Percentiles rank a stretch among this genome's conserved stretches.
phyloP scores from a whole-genome alignment of 352 stramenopile species.

The Blastocystis sp. region DNA sequence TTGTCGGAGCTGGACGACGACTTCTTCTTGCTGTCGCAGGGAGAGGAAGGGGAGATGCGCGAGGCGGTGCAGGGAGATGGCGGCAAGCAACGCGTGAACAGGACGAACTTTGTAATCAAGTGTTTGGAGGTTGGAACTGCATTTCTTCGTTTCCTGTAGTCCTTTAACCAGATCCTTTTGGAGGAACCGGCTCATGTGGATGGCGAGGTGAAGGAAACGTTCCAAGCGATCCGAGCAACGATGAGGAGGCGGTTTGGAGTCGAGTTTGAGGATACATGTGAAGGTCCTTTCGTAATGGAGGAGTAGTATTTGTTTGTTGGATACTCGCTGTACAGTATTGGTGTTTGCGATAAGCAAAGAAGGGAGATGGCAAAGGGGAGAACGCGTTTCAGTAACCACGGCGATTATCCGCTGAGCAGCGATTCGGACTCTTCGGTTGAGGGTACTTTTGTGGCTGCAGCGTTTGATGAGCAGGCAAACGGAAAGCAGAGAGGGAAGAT shows the following conservation, averaged over 20 bases:
- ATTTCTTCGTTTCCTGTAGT: background rate
- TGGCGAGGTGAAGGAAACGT: background rate
- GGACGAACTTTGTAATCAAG: conserved; percentile 11
- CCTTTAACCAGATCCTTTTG: conserved; percentile 19
- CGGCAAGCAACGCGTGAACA: background rate
- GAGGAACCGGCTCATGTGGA: background rate
- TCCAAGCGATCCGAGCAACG: background rate
- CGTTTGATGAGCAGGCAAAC: too few species aligned
- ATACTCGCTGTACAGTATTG: too few species aligned
- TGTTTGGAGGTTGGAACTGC: conserved; percentile 5
- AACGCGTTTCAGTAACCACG: too few species aligned
- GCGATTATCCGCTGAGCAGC: too few species aligned
- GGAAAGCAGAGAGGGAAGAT: too few species aligned
- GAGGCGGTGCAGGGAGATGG: too few species aligned
- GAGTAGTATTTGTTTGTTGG: background rate
- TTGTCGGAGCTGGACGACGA: conserved; percentile 18
- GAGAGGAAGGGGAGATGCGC: background rate
- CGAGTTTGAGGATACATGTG: background rate
- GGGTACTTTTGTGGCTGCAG: too few species aligned
- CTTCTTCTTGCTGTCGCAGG: conserved; percentile 13
- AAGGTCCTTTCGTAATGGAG: background rate
- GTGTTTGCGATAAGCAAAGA: too few species aligned
- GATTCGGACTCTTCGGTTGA: too few species aligned
- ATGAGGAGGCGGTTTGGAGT: background rate
- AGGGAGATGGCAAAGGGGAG: too few species aligned